These are phyloP conservation scores for Neopestalotiopsis clavispora DNA, from an alignment of 2,329 filamentous ascomycete genomes.

Conservation along the genomic window DNA sequence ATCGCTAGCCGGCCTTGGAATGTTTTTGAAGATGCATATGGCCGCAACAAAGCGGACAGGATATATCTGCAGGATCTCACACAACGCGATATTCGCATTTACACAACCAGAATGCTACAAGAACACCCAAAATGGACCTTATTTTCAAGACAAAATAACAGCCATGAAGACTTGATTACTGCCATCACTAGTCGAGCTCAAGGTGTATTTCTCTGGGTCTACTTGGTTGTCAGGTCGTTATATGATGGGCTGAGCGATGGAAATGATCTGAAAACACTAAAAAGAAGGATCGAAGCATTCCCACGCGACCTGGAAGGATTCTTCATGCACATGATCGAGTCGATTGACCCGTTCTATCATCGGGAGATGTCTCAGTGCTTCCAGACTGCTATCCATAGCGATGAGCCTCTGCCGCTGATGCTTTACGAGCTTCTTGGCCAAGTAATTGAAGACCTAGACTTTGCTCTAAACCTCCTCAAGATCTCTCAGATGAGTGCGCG, in stretches of 20 bases:
- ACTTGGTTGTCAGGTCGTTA: not conserved
- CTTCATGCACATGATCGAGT: not conserved
- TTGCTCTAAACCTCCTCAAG: no score
- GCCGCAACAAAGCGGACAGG: no score
- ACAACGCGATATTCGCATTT: not conserved
- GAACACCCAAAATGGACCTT: no score
- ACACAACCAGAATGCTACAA: no score
- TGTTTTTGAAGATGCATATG: not conserved
- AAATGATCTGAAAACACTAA: not conserved
- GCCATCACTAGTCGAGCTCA: not conserved
- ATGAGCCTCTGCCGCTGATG: not conserved
- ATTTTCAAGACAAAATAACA: no score
- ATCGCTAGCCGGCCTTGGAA: not conserved
- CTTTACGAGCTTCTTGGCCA: not conserved
- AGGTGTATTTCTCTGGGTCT: conserved; percentile 4
- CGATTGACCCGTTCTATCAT: not conserved
- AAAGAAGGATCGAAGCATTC: not conserved
- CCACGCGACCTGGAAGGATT: not conserved
- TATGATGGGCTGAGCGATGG: not conserved
- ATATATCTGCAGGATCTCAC: not conserved
- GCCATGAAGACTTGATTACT: not conserved
- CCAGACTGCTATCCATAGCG: fast-evolving
- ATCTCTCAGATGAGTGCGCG: no score
- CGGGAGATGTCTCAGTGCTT: not conserved
- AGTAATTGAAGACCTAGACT: not conserved